phyloP scores from a whole-genome alignment of 176 grass and related monocot species.

The Avena sativa region DNA sequence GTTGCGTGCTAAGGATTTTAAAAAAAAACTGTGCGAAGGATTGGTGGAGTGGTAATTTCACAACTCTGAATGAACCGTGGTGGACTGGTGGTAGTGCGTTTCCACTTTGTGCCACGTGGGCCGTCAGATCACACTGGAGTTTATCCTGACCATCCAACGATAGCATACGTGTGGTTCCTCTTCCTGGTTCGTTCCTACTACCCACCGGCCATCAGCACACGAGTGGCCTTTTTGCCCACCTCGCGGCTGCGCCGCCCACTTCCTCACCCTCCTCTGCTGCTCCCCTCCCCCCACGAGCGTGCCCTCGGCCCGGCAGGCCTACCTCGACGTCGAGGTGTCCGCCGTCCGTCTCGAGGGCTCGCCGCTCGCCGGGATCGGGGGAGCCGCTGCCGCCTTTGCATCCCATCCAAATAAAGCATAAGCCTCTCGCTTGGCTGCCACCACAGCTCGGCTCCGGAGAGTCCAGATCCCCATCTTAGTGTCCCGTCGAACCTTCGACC shows the following conservation, averaged over 20 bases:
- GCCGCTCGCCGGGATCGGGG: conserved; percentile 36
- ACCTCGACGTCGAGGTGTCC: conserved; percentile 23
- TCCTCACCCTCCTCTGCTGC: background rate
- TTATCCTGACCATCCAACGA: conserved; percentile 29
- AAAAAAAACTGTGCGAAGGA: too few species aligned
- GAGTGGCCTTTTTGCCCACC: conserved; percentile 27
- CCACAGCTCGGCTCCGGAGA: background rate
- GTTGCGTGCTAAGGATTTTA: background rate
- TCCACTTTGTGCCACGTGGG: background rate
- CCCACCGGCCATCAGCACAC: background rate
- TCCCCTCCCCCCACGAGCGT: background rate
- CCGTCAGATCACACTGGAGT: conserved; percentile 13
- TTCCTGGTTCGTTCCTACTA: background rate
- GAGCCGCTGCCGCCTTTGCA: background rate
- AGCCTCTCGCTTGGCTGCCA: conserved; percentile 18
- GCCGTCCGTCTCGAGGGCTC: background rate
- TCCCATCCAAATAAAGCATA: conserved; percentile 12
- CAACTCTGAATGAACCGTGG: background rate
- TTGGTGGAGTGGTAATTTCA: background rate
- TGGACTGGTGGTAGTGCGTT: background rate
- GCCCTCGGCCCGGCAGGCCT: conserved; percentile 27
- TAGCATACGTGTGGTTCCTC: conserved; percentile 29
- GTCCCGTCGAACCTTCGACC: background rate
- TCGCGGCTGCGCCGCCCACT: conserved; percentile 27
- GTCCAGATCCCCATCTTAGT: conserved; percentile 42